Evolutionary conservation across 2,329 filamentous ascomycete genomes (phyloP), one percentile per base, ranked within the genome.

Genomic region (Didymella pomorum): DNA sequence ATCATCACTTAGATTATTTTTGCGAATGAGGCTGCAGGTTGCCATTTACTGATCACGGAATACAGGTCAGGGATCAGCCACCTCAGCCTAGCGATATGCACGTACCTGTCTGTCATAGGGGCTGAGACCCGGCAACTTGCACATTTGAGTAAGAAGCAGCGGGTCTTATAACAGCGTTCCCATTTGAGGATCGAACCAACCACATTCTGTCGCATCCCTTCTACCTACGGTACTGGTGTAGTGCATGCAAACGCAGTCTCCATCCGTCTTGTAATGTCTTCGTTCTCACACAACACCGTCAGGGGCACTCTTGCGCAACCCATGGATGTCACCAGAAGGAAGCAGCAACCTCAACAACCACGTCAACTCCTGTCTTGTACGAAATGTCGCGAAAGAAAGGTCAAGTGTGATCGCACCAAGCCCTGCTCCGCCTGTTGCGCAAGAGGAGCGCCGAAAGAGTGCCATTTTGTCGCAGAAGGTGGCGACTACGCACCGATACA

Each of bases 401-500:
- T 82, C 55, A 82, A 82, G 79, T 82, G 80, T 62, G 80, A 82
- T 72, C 78, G 80, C 51, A 82, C 78, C 39, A 81, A 81, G 63
- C 80, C 80, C 44, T 82, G 80, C 67, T 79, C 78, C 21, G 79
- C 80, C 41, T 82, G 80, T 61, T 82, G 80, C 64, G 79, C 79
- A 45, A 75, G 80, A 54, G 80, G 80, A 12, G 74, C 76, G 42
- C 80, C 80, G 3, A 80, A 79, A 58, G 78, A 81, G 52, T 82
- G 80, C 60, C 75, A 80, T 44, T 82, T 82, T 58, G 69, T 80
- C 9, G 77, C 77, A 7, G 80, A 82, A 59, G 79, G 79, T 25
- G 77, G 77, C 35, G 78, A 81, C 49, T 81, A 80, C 66, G 75
- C 74, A 49, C 78, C 80, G 4, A 81, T 81, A 23, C 76, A 80